These are phyloP conservation scores for Phaseolus lunatus DNA, from an alignment of 306 rosid genomes.

Conservation along the genomic window DNA sequence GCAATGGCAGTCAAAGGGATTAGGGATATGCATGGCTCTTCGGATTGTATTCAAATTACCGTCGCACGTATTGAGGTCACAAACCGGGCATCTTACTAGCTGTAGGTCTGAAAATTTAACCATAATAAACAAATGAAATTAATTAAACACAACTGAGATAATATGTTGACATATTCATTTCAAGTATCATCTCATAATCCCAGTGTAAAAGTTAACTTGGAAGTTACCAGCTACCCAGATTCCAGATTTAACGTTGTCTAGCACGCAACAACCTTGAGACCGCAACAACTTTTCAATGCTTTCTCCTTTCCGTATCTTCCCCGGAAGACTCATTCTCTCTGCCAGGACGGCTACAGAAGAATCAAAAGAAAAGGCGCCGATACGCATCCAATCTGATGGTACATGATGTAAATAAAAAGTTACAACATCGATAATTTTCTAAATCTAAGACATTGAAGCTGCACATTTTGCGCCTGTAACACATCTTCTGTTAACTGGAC, in stretches of 20 bases:
- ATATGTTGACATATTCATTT: constrained; percentile 25
- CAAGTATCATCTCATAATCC: neutral
- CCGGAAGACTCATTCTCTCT: constrained; percentile 63
- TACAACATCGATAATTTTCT: constrained; percentile 29
- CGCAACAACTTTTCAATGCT: constrained; percentile 55
- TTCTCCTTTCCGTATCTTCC: constrained; percentile 54
- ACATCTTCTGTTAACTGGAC: neutral
- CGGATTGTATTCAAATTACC: constrained; percentile 57
- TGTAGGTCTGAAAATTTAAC: constrained; percentile 81
- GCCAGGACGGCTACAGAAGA: constrained; percentile 74
- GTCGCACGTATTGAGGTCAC: constrained; percentile 93
- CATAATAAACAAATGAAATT: constrained; percentile 37
- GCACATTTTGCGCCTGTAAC: constrained; percentile 12
- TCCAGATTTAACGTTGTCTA: constrained; percentile 76
- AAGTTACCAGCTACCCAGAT: constrained; percentile 94
- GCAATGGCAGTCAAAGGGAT: constrained; percentile 19
- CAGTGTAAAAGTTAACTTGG: constrained; percentile 22
- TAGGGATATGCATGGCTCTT: constrained; percentile 14
- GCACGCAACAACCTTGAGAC: constrained; percentile 73
- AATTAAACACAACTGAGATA: constrained; percentile 9
- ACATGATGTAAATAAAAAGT: constrained; percentile 1
- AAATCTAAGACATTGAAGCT: constrained; percentile 4
- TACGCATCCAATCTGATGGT: constrained; percentile 90
- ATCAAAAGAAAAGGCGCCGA: constrained; percentile 86
- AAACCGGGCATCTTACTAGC: constrained; percentile 96